phyloP scores from a whole-genome alignment of 345 rosid species.

The Psidium guajava region DNA sequence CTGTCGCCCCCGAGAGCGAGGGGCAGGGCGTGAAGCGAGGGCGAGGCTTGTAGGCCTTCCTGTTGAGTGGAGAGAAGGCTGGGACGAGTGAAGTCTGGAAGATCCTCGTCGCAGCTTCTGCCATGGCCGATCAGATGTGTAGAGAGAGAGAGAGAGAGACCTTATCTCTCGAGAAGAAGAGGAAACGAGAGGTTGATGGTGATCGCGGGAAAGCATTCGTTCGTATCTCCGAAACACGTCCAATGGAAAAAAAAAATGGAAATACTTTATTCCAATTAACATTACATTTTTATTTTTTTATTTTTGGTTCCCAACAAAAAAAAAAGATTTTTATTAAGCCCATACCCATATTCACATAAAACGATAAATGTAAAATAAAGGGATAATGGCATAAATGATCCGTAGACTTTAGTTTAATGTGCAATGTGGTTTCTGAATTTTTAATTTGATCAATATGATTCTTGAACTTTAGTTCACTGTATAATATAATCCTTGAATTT shows the following conservation, averaged over 20 bases:
- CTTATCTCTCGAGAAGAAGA: constrained; percentile 1
- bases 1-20: not conserved
- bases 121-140: not conserved
- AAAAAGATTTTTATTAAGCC: too few species aligned
- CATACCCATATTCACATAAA: too few species aligned
- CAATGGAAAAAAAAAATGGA: not conserved
- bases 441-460: too few species aligned
- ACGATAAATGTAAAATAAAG: too few species aligned
- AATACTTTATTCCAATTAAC: too few species aligned
- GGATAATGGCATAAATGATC: too few species aligned
- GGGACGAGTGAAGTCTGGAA: not conserved
- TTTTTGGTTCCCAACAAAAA: too few species aligned
- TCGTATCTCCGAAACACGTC: not conserved
- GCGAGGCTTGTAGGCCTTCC: not conserved
- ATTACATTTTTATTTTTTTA: constrained; percentile 14
- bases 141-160: not conserved
- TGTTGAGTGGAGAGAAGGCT: not conserved
- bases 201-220: not conserved
- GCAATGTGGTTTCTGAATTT: too few species aligned
- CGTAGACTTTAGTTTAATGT: too few species aligned
- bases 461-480: too few species aligned
- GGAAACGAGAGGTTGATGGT: not conserved
- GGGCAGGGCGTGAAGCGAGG: not conserved
- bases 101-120: not conserved
- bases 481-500: too few species aligned